A percentile compares a stretch with the other conserved stretches of the same genome.
Evolutionary conservation across 1,284 basidiomycete species (phyloP).

Genomic region (Phenoliferia sp.): DNA sequence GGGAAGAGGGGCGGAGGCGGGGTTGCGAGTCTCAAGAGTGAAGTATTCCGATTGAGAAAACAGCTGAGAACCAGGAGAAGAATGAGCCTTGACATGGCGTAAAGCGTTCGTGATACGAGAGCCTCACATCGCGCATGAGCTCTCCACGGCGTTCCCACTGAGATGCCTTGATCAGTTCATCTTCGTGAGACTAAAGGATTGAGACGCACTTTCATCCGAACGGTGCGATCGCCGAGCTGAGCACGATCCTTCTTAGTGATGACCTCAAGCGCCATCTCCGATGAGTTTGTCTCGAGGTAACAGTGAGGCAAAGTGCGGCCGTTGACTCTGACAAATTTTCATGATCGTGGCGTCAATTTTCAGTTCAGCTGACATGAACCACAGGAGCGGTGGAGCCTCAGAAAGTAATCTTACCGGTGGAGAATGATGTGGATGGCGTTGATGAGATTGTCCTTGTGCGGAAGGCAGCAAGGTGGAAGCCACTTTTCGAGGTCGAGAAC

Average conservation of each 20-base stretch:
- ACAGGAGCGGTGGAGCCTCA: neutral
- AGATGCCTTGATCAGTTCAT: no score
- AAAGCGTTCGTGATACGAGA: neutral
- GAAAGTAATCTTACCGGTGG: conserved; percentile 17
- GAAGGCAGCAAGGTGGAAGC: conserved; percentile 10
- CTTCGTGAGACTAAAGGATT: no score
- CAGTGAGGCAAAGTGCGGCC: conserved; percentile 32
- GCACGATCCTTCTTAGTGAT: conserved; percentile 12
- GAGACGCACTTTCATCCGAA: conserved; percentile 31
- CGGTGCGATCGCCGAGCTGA: conserved; percentile 22
- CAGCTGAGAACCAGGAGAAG: neutral
- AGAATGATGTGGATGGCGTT: conserved; percentile 24
- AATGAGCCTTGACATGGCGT: neutral
- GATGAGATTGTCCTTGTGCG: neutral
- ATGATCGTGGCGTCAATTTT: neutral
- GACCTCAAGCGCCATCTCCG: conserved; percentile 1
- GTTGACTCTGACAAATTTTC: conserved; percentile 13
- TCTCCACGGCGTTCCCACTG: conserved; percentile 28
- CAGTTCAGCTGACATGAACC: neutral
- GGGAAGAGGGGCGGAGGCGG: no score
- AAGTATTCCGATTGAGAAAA: no score
- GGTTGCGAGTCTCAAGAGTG: no score
- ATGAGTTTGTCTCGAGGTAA: conserved; percentile 22
- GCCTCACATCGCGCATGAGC: conserved; percentile 27
- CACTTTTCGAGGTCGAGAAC: conserved; percentile 10